Evolutionary conservation across 2,329 filamentous ascomycete species (phyloP).

Genomic region (Aspergillus pseudotamarii): DNA sequence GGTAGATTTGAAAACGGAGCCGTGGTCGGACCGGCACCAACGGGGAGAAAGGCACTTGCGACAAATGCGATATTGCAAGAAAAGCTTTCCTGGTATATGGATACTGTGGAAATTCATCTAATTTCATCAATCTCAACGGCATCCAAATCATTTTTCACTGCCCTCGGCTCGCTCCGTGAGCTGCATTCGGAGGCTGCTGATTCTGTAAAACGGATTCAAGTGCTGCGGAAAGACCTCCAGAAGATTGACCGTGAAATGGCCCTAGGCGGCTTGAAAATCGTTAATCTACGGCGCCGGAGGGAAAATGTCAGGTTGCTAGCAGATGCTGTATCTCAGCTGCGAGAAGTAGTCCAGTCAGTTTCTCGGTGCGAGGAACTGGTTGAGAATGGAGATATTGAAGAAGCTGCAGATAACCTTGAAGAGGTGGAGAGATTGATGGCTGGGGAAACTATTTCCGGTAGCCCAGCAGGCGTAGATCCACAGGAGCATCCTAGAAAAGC

Average conservation of each 20-base stretch:
- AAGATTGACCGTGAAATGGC: constrained; percentile 86
- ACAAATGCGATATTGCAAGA: constrained; percentile 98
- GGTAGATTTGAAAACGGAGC: constrained; percentile 60
- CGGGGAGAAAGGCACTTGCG: constrained; percentile 77
- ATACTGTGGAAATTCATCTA: constrained; percentile 95
- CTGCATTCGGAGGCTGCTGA: constrained; percentile 90
- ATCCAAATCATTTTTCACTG: constrained; percentile 94
- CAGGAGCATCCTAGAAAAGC: constrained; percentile 39
- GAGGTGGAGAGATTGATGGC: constrained; percentile 77
- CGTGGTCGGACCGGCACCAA: constrained; percentile 56
- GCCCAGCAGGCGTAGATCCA: constrained; percentile 28
- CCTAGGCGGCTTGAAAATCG: constrained; percentile 78
- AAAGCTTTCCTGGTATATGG: constrained; percentile 99
- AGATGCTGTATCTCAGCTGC: constrained; percentile 80
- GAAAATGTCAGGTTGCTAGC: constrained; percentile 84
- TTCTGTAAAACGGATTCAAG: constrained; percentile 84
- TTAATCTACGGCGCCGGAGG: constrained; percentile 76
- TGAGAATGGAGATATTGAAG: constrained; percentile 79
- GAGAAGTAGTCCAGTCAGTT: constrained; percentile 74
- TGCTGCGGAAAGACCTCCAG: constrained; percentile 75
- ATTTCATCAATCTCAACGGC: constrained; percentile 96
- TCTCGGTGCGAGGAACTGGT: constrained; percentile 77
- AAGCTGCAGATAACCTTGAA: constrained; percentile 77
- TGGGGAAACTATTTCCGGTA: constrained; percentile 60
- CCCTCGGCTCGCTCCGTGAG: constrained; percentile 85